Percentiles rank a stretch among this genome's conserved stretches.
Evolutionary conservation across 1,139 yeast species (phyloP).

Genomic region (Hansenula lynferdii): DNA sequence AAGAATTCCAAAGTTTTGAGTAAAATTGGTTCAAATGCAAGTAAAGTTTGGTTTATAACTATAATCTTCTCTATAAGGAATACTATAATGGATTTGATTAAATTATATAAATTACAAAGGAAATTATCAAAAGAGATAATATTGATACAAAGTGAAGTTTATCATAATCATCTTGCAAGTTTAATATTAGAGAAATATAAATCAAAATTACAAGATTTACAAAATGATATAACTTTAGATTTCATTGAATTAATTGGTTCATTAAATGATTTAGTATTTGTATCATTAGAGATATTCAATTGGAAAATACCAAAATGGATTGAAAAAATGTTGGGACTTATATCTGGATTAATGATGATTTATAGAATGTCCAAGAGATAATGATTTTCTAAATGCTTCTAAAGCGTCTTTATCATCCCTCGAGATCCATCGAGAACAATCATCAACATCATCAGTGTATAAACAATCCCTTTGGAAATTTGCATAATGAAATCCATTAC

Average conservation of each 20-base stretch:
- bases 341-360: conserved; percentile 18
- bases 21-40: conserved; percentile 14
- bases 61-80: conserved; percentile 16
- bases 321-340: conserved; percentile 16
- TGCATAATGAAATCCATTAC: conserved; percentile 46
- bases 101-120: conserved; percentile 10
- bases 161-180: conserved; percentile 5
- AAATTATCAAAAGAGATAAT: conserved; percentile 12
- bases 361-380: conserved; percentile 19
- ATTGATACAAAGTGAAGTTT: not conserved
- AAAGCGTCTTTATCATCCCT: conserved; percentile 26
- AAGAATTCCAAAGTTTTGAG: conserved; percentile 10
- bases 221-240: conserved; percentile 11
- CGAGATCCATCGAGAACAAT: conserved; percentile 33
- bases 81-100: conserved; percentile 8
- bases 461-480: conserved; percentile 32
- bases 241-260: conserved; percentile 16
- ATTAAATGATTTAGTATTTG: conserved; percentile 19
- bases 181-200: conserved; percentile 16
- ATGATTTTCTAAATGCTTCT: conserved; percentile 11
- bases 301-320: conserved; percentile 15
- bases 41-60: conserved; percentile 22
- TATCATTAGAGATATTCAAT: conserved; percentile 19
- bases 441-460: conserved; percentile 23
- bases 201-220: conserved; percentile 14